Percentiles rank a stretch among this genome's conserved stretches.
phyloP scores from a whole-genome alignment of 441 rosid species.

The Eutrema salsugineum region DNA sequence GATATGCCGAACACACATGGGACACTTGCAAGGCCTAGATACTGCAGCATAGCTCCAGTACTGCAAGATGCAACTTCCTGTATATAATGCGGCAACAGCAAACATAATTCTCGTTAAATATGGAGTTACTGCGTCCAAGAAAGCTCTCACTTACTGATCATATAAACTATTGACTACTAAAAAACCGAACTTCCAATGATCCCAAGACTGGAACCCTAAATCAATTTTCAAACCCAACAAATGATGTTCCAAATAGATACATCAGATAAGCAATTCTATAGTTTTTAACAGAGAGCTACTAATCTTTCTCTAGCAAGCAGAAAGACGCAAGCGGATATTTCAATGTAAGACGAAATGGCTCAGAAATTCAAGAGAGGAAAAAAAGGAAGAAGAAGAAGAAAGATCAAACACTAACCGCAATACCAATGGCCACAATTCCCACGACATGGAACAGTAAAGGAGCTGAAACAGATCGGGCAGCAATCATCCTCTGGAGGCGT shows the following conservation, averaged over 20 bases:
- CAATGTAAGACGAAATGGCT: background rate
- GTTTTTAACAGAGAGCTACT: background rate
- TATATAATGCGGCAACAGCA: background rate
- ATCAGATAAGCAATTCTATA: background rate
- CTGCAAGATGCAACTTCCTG: conserved; percentile 77
- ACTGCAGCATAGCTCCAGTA: conserved; percentile 78
- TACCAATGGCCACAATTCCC: conserved; percentile 70
- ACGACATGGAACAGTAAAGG: conserved; percentile 48
- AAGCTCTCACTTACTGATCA: background rate
- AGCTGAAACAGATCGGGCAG: conserved; percentile 54
- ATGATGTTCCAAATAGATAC: background rate
- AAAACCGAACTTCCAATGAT: background rate
- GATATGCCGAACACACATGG: conserved; percentile 68
- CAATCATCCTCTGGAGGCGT: conserved; percentile 54
- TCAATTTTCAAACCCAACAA: background rate
- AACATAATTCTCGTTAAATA: background rate
- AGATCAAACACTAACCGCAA: conserved; percentile 41
- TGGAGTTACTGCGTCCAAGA: background rate
- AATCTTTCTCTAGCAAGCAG: background rate
- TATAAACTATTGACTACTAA: background rate
- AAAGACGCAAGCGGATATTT: background rate
- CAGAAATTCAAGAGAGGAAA: background rate
- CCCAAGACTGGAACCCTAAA: background rate
- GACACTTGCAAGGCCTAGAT: conserved; percentile 79
- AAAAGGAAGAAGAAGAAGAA: background rate